Evolutionary conservation across 139 green algal genomes (phyloP).

Genomic region (Closterium sp.): DNA sequence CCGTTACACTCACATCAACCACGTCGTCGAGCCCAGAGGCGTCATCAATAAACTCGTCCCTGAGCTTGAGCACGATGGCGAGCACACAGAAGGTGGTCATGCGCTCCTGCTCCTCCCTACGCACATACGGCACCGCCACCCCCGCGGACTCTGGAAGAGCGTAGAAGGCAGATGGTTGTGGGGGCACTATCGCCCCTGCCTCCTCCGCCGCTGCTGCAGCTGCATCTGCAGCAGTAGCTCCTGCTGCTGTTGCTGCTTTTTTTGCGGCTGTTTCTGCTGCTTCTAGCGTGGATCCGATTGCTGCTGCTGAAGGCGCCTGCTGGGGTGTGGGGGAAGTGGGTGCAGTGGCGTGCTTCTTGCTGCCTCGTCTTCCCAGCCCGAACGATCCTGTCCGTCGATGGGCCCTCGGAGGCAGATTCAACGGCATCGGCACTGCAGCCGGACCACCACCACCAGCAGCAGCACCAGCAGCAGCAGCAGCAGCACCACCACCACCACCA

Average conservation of each 20-base stretch:
- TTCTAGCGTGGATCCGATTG: background rate
- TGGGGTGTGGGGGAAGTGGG: background rate
- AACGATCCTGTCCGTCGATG: background rate
- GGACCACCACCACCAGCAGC: background rate
- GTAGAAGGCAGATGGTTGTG: background rate
- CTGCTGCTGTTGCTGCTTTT: background rate
- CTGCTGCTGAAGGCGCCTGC: background rate
- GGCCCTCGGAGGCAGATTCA: background rate
- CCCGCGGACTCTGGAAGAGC: background rate
- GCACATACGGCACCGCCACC: background rate
- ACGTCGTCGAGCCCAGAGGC: background rate
- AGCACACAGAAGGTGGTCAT: conserved; percentile 15
- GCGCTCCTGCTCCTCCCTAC: conserved; percentile 3
- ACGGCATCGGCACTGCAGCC: background rate
- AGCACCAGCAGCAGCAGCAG: background rate
- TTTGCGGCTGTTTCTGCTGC: background rate
- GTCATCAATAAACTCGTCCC: background rate
- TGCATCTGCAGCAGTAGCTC: background rate
- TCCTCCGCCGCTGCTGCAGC: background rate
- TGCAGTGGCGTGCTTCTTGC: background rate
- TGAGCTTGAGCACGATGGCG: background rate
- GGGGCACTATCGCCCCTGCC: background rate
- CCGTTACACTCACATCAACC: conserved; percentile 10
- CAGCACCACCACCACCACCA: background rate
- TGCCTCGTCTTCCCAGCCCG: background rate